Percentiles rank a stretch among this genome's conserved stretches.
phyloP scores from a whole-genome alignment of 1,284 basidiomycete genomes.

The Calocybe gambosa region DNA sequence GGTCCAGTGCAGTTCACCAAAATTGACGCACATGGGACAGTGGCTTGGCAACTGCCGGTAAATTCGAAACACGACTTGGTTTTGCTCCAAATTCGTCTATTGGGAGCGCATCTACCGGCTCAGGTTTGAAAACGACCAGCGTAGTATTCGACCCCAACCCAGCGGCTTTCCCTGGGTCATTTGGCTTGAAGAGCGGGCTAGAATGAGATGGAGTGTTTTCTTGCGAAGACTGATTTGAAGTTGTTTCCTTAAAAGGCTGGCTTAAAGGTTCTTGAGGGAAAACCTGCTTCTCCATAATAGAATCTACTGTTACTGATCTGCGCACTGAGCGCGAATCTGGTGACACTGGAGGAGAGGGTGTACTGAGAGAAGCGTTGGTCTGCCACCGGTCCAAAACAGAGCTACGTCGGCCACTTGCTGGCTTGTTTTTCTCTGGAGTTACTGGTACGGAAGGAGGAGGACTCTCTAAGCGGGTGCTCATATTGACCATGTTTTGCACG shows the following conservation, averaged over 20 bases:
- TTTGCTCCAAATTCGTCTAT: conserved; percentile 60
- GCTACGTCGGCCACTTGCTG: conserved; percentile 29
- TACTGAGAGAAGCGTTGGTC: conserved; percentile 23
- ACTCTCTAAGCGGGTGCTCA: conserved; percentile 45
- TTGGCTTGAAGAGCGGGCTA: conserved; percentile 6
- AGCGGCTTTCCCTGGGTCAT: conserved; percentile 1
- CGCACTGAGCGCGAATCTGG: conserved; percentile 36
- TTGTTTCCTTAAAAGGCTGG: conserved; percentile 20
- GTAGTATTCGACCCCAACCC: conserved; percentile 42
- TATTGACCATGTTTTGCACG: conserved; percentile 73
- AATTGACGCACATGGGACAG: conserved; percentile 80
- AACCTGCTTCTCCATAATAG: conserved; percentile 2
- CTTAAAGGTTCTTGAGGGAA: conserved; percentile 1
- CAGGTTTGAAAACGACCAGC: conserved; percentile 39
- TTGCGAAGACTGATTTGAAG: conserved; percentile 24
- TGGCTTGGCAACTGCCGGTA: conserved; percentile 45
- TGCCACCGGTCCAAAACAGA: conserved; percentile 71
- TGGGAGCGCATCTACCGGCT: conserved; percentile 22
- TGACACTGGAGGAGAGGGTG: conserved; percentile 28
- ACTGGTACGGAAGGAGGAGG: conserved; percentile 26
- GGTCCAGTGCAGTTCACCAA: conserved; percentile 46
- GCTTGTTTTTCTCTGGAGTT: conserved; percentile 28
- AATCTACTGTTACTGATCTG: conserved; percentile 30
- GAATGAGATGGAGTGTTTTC: conserved; percentile 10
- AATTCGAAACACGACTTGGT: conserved; percentile 21